Conservation (phyloP, 2,329 filamentous ascomycete genomes). For the Aspergillus fumigatus region DNA sequence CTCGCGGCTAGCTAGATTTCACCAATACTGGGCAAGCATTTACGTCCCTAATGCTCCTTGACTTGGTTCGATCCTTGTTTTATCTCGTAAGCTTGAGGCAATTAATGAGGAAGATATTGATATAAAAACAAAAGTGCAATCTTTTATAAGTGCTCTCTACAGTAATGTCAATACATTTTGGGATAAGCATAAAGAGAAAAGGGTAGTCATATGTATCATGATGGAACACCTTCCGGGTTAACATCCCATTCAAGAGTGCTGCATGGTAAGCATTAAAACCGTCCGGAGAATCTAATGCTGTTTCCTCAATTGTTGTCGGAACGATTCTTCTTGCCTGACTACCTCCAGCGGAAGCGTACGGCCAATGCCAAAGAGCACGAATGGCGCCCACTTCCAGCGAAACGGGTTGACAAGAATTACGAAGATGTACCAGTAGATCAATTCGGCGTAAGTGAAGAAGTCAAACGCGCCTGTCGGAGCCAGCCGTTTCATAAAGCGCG, state of each 20-base stretch:
- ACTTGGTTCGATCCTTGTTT: not conserved
- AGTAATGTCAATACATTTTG: not conserved
- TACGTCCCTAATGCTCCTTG: not conserved
- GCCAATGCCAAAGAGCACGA: conserved; percentile 75
- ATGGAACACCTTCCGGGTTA: not conserved
- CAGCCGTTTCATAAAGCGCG: conserved; percentile 62
- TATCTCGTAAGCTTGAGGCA: not conserved
- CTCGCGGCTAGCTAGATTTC: not conserved
- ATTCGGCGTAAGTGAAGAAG: conserved; percentile 83
- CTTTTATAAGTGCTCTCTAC: not conserved
- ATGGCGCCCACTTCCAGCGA: conserved; percentile 83
- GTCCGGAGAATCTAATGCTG: conserved; percentile 14
- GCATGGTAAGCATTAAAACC: not conserved
- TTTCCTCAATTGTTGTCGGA: conserved; percentile 24
- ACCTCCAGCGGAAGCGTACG: conserved; percentile 61
- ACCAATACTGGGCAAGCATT: not conserved
- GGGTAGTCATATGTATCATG: not conserved
- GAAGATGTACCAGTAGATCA: conserved; percentile 82
- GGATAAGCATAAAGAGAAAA: not conserved
- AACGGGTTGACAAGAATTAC: conserved; percentile 77
- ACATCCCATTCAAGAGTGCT: not conserved
- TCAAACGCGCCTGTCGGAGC: conserved; percentile 75
- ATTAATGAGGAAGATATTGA: not conserved
- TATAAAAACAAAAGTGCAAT: not conserved
- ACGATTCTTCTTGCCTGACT: conserved; percentile 59